These are phyloP conservation scores for Phytophthora lateralis DNA, from an alignment of 352 stramenopile genomes.

Conservation along the genomic window DNA sequence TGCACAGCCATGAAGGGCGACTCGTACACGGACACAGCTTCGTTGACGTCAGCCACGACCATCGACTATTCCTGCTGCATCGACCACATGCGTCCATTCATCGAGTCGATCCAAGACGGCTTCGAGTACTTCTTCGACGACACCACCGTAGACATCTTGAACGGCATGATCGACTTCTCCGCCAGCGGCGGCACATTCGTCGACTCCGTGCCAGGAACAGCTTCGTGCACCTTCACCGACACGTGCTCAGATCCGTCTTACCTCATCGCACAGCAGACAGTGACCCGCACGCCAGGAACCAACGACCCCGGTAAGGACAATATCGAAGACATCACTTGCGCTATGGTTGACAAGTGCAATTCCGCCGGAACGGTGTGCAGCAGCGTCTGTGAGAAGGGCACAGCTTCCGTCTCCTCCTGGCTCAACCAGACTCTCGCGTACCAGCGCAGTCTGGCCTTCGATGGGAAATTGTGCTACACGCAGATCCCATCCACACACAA, in stretches of 20 bases:
- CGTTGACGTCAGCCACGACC: slow-evolving; percentile 31
- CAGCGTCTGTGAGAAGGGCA: slow-evolving; percentile 49
- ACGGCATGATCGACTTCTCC: slow-evolving; percentile 53
- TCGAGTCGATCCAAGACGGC: slow-evolving; percentile 42
- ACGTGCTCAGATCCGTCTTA: slow-evolving; percentile 43
- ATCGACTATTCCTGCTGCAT: slow-evolving; percentile 59
- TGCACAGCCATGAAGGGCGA: slow-evolving; percentile 46
- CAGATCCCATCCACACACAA: slow-evolving; percentile 66
- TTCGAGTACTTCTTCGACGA: slow-evolving; percentile 50
- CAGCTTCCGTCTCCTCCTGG: slow-evolving; percentile 41
- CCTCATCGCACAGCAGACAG: slow-evolving; percentile 36
- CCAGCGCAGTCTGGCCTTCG: slow-evolving; percentile 50
- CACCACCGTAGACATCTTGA: slow-evolving; percentile 44
- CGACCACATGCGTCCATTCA: slow-evolving; percentile 44
- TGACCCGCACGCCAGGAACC: slow-evolving; percentile 36
- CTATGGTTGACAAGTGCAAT: slow-evolving; percentile 45
- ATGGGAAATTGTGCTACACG: slow-evolving; percentile 46
- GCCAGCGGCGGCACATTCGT: slow-evolving; percentile 38
- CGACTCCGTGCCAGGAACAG: slow-evolving; percentile 40
- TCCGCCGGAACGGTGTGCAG: slow-evolving; percentile 43
- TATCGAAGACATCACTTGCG: slow-evolving; percentile 40
- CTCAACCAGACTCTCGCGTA: slow-evolving; percentile 50
- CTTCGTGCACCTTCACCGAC: slow-evolving; percentile 39
- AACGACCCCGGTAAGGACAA: slow-evolving; percentile 50
- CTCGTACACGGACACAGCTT: slow-evolving; percentile 48